Evolutionary conservation across 176 grass and related monocot species (phyloP), one percentile per base, ranked within the genome.

Genomic region (Neostapfia colusana): DNA sequence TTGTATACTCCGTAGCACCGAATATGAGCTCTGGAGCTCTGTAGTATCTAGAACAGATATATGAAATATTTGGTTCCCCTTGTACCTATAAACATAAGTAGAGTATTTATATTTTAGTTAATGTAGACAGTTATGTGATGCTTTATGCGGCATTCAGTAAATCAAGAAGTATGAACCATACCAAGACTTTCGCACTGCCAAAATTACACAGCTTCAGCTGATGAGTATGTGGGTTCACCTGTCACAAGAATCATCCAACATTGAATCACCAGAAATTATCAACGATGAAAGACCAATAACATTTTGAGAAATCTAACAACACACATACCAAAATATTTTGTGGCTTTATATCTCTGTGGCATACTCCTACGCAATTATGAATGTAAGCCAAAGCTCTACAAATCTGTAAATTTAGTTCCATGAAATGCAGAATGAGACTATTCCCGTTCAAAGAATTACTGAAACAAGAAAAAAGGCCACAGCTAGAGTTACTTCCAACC

Each of bases 11-110:
- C 0, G 93, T 88, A 53, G 93, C 93, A 67, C 93, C 93, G 83
- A 96, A 96, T 80, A 96, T 96, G 65, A 92, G 87, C 67, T 96
- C 93, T 66, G 93, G 93, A 71, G 93, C 93, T 96, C 93, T 85
- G 53, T 96, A 96, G 46, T 92, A 96, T 85, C 93, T 88, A 43
- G 93, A 96, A 74, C 93, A 96, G 49, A 96, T 96, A 59, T 96
- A 96, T 65, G 93, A 92, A 83, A 96, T 96, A 85, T 96, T 96
- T 40, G 87, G 87, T 83, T 96, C 93, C 13, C 93, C 93, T 83
- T 81, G 82, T 36, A 96, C 93, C 93, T 96, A 79, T 53, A 18
- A 26, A 70, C 40, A 85, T 35, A 44, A 40, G 16, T 72, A 57
- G 64, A 56, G 25, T 48, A 60, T 63, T 77, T 60, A 60, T 20